phyloP scores from a whole-genome alignment of 768 basidiomycete species.

The Amyloporia xantha region DNA sequence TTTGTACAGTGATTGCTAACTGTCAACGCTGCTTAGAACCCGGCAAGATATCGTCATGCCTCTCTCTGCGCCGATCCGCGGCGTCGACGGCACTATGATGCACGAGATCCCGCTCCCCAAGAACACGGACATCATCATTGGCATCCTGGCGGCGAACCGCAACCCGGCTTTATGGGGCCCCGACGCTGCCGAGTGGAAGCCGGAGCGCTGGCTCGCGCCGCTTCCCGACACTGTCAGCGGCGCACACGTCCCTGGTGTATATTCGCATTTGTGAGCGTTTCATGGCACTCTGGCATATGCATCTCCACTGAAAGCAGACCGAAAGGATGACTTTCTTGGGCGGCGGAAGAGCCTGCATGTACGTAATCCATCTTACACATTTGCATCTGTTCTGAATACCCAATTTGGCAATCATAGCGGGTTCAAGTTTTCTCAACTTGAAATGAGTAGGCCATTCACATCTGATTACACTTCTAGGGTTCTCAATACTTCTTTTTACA shows the following conservation, averaged over 20 bases:
- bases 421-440: constrained; percentile 39
- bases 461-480: neutral
- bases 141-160: constrained; percentile 27
- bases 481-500: constrained; percentile 7
- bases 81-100: constrained; percentile 22
- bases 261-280: constrained; percentile 22
- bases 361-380: constrained; percentile 12
- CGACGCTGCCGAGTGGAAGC: constrained; percentile 36
- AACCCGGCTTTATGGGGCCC: constrained; percentile 34
- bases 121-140: constrained; percentile 19
- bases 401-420: constrained; percentile 20
- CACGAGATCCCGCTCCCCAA: constrained; percentile 22
- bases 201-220: constrained; percentile 34
- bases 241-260: constrained; percentile 28
- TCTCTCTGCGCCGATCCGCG: constrained; percentile 24
- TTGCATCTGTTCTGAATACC: too few relatives aligned
- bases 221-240: constrained; percentile 18
- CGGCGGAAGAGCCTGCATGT: constrained; percentile 31
- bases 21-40: neutral
- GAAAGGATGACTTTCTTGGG: constrained; percentile 33
- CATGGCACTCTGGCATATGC: too few relatives aligned
- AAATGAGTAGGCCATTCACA: constrained; percentile 28
- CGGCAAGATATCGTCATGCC: constrained; percentile 23
- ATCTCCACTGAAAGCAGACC: too few relatives aligned
- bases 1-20: neutral